Base-by-base conservation (phyloP, 345 rosid species). In the Limnanthes douglasii region DNA sequence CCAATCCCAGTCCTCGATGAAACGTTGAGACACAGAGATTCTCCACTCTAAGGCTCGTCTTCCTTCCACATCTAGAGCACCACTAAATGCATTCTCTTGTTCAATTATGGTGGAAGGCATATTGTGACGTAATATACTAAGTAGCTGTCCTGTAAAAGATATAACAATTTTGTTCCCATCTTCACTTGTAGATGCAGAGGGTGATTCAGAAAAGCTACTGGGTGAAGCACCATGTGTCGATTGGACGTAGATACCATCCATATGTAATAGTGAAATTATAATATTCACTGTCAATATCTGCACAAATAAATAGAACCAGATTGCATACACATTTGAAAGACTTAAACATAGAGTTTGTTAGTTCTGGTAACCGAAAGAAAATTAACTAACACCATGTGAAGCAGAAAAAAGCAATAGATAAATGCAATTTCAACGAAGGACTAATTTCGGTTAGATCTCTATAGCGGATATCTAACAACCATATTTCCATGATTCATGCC, bases 1-100 rank as follows among this genome's bases (percentile, higher is more conserved):
- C 97, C 97, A 88, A 50, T 83, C 80, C 86, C 90, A 79, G 60
- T 88, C 97, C 55, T 88, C 97, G 62, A 83, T 63, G 48, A 83
- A 83, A 50, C 51, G 66, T 57, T 50, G 76, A 45, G 76, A 75
- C 48, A 61, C 33, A 30, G 90, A 59, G 45, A 73, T 65, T 69
- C 84, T 76, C 97, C 97, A 83, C 53, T 88, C 97, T 52, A 88
- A 66, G 31, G 97, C 95, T 46, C 66, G 78, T 53, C 55, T 79
- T 55, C 64, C 77, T 46, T 59, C 70, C 21, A 41, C 39, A 60
- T 60, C 72, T 44, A 61, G 54, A 32, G 56, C 66, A 41, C 61
- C 86, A 65, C 51, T 67, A n/a, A 51, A 41, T 43, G 54, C 52
- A 60, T 64, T 54, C 41, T 82, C 80, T 63, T 64, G 62, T 47